These are phyloP conservation scores for Leishmania lainsoni DNA, from an alignment of 208 protist species.

Conservation along the genomic window DNA sequence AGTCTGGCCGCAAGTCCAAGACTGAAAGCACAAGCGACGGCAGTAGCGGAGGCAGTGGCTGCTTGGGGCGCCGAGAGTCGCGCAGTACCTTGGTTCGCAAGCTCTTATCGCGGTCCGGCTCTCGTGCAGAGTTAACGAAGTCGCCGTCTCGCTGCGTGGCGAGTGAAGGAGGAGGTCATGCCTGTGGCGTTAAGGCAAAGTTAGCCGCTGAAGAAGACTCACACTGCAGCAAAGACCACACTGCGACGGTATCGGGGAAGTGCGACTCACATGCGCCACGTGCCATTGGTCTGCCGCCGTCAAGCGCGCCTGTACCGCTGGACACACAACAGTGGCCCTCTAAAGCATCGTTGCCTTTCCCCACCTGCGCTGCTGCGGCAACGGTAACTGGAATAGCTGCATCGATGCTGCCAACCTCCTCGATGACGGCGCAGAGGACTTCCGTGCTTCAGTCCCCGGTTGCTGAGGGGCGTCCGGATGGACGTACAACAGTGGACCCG, in stretches of 20 bases:
- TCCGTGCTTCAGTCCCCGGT: neutral
- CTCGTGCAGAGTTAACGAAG: neutral
- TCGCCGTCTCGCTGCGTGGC: neutral
- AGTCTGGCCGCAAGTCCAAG: neutral
- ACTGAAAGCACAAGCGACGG: neutral
- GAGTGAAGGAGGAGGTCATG: neutral
- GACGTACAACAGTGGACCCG: neutral
- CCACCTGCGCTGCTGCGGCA: too few species aligned
- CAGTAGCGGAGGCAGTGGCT: neutral
- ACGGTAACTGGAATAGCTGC: too few species aligned
- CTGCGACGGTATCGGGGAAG: neutral
- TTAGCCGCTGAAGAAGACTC: neutral
- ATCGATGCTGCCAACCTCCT: neutral
- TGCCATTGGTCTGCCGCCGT: neutral
- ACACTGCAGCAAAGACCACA: neutral
- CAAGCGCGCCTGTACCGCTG: neutral
- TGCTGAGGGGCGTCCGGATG: neutral
- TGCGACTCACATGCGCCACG: neutral
- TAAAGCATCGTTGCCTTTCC: neutral
- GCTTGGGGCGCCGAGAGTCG: neutral
- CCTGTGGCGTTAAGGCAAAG: neutral
- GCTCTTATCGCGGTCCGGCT: neutral
- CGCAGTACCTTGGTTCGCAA: conserved; percentile 2
- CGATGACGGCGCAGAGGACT: neutral
- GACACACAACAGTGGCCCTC: neutral